These are phyloP conservation scores for Fomes fomentarius DNA, from an alignment of 1,284 basidiomycete genomes.

Conservation along the genomic window DNA sequence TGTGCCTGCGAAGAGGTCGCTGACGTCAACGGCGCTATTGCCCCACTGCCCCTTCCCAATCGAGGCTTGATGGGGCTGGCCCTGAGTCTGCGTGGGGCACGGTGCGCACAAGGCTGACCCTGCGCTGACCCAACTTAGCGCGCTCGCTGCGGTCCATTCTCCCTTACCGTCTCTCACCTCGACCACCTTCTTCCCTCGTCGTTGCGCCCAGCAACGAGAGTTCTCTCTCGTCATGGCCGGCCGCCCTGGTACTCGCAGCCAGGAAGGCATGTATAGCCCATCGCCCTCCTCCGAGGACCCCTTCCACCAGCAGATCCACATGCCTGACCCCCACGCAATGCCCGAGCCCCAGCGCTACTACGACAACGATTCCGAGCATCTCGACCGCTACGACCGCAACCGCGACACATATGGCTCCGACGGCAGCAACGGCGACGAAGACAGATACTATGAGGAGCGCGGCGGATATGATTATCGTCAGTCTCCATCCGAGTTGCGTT, in stretches of 20 bases:
- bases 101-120: conserved; percentile 1
- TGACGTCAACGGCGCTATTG: background rate
- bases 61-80: background rate
- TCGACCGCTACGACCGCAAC: conserved; percentile 53
- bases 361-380: conserved; percentile 77
- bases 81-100: conserved; percentile 8
- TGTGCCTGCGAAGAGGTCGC: background rate
- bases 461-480: conserved; percentile 60
- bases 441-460: conserved; percentile 65
- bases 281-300: conserved; percentile 50
- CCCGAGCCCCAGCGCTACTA: conserved; percentile 54
- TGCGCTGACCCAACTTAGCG: no score
- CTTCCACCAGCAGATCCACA: conserved; percentile 47
- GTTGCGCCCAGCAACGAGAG: conserved; percentile 24
- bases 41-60: no score
- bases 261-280: conserved; percentile 38
- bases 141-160: conserved; percentile 1
- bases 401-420: conserved; percentile 74
- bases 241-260: conserved; percentile 34
- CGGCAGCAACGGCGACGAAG: conserved; percentile 65
- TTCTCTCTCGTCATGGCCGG: conserved; percentile 30
- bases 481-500: conserved; percentile 23
- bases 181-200: conserved; percentile 3
- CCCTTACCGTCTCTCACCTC: conserved; percentile 7
- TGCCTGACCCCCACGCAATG: conserved; percentile 29